Evolutionary conservation across 306 rosid species (phyloP), one percentile per base, ranked within the genome.

Genomic region (Corylus heterophylla): DNA sequence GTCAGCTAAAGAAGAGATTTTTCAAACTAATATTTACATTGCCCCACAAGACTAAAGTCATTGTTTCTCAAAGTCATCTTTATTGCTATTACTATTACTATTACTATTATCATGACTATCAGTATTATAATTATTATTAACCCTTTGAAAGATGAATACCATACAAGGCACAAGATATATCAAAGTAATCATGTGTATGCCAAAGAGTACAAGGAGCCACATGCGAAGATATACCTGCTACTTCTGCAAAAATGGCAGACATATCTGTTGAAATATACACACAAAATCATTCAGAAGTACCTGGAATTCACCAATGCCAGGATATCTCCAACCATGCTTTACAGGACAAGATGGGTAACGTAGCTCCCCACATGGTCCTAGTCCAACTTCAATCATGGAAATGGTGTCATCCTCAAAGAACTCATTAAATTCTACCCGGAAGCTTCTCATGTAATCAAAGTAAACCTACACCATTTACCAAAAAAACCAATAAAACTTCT

Each of bases 281-380:
- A 17, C n/a, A 31, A 69, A 75, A 71, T 71, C 75, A 61, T 50
- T 58, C 69, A 77, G 31, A 67, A 76, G 59, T 88, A 96, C 99
- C 98, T 96, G 98, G 87, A 96, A 96, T 87, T 93, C 99, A 83
- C 99, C 98, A 80, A 96, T 84, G 78, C 99, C 99, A 49, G 99
- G 98, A 85, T 90, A 93, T 77, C 98, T 89, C 99, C 99, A 96
- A 76, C 99, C 99, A 89, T 96, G 97, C 92, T 93, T 96, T 61
- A 93, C 97, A 54, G 99, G 94, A 89, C 74, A 87, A 75, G 97
- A 93, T 83, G 99, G 98, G 83, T 87, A 93, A 77, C 98, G 87
- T 44, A 96, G 87, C 84, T 96, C 99, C 81, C 99, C 99, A 76
- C 99, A 89, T 7, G 99, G 98, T 79, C 99, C 99, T 70, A 96